Evolutionary conservation across 177 flowering plant species (phyloP), one percentile per base, ranked within the genome.

Genomic region (Vitis hybrid): DNA sequence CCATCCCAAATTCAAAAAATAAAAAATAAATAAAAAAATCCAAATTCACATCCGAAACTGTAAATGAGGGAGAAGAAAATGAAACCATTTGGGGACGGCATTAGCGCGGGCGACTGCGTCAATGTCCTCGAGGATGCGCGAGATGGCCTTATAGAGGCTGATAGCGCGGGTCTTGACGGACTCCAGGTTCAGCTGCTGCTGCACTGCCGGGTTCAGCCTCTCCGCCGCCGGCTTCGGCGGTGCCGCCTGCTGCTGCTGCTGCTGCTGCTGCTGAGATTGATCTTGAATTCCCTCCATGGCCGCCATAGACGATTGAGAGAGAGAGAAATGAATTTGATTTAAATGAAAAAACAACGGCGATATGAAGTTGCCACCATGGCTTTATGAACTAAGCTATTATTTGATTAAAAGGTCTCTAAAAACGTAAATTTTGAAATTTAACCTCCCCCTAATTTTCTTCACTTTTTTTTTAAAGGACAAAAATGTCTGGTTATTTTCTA

Each of bases 81-180:
- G 13, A 9, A n/a, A 93, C 98, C 97, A 92, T 87, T 92, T 94
- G 49, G 97, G 98, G 40, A 70, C 70, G 65, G 94, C 72, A 73
- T 91, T 91, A 74, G 93, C 66, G 69, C 89, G 92, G 67, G 88
- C 82, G 21, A 87, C 74, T 74, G 75, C 84, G 54, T 91, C 97
- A 7, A 92, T 83, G 10, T 91, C 97, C 62, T 92, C 95, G 23
- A 92, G 93, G 70, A 94, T 91, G 67, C 94, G 93, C 79, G 97
- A 80, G 72, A 94, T 87, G 76, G 97, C 83, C 76, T 92, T 94
- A 86, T 58, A 88, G 63, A 94, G 92, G 69, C 92, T 84, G 23
- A 86, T 77, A 26, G 97, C 98, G 52, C 98, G 87, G 8, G 90
- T 86, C 71, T 87, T 91, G 11, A 94, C 80, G 4, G 87, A 79